phyloP scores from a whole-genome alignment of 78 protist species.

The Polysphondylium violaceum region DNA sequence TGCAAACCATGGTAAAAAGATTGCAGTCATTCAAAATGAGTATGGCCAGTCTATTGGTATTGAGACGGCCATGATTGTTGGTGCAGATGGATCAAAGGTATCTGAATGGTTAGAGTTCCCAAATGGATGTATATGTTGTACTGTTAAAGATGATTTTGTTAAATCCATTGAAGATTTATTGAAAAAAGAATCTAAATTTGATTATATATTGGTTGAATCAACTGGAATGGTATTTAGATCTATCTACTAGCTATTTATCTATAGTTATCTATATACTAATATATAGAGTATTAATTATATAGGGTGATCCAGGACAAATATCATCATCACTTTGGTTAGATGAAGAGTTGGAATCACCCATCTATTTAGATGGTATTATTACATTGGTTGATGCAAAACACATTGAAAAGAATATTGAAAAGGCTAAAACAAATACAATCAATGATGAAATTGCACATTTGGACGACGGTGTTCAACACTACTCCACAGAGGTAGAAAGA shows the following conservation, averaged over 20 bases:
- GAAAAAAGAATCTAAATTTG: constrained; percentile 48
- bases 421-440: background rate
- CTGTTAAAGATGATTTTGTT: constrained; percentile 80
- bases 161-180: constrained; percentile 66
- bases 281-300: background rate
- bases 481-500: constrained; percentile 71
- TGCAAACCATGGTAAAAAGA: constrained; percentile 77
- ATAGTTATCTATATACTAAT: background rate
- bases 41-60: constrained; percentile 80
- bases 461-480: background rate
- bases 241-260: too few relatives aligned
- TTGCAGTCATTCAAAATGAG: constrained; percentile 85
- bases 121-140: constrained; percentile 91
- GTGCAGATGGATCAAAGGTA: constrained; percentile 62
- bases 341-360: constrained; percentile 54
- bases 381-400: constrained; percentile 85
- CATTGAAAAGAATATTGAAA: constrained; percentile 63
- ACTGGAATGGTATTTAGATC: constrained; percentile 82
- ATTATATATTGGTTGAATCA: constrained; percentile 86
- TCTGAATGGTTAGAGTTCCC: constrained; percentile 85
- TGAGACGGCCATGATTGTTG: constrained; percentile 83
- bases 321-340: constrained; percentile 85
- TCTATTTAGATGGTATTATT: constrained; percentile 81
- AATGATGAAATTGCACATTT: background rate
- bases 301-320: constrained; percentile 84